A percentile compares a stretch with the other conserved stretches of the same genome.
Evolutionary conservation across 345 rosid species (phyloP).

Genomic region (Draba incana): DNA sequence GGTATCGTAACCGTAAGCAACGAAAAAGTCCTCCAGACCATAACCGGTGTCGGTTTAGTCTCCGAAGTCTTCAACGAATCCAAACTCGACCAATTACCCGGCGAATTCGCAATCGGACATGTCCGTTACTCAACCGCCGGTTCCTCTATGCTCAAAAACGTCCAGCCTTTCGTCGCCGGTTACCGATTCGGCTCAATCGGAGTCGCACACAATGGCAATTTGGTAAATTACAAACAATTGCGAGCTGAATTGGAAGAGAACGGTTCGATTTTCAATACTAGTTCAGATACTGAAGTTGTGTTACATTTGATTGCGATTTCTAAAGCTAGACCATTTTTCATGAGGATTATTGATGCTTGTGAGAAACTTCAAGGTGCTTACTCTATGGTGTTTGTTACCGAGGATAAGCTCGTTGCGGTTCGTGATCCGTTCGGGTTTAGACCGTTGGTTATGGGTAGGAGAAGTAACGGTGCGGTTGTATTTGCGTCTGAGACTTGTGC

Average conservation of each 20-base stretch:
- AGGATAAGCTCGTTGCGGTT: conserved; percentile 92
- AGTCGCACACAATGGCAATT: conserved; percentile 93
- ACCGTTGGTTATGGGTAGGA: conserved; percentile 94
- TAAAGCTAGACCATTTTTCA: conserved; percentile 82
- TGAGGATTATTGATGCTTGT: conserved; percentile 92
- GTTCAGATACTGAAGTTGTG: conserved; percentile 96
- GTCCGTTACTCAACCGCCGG: conserved; percentile 98
- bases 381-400: conserved; percentile 91
- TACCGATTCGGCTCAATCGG: conserved; percentile 87
- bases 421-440: conserved; percentile 92
- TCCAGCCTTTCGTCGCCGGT: conserved; percentile 98
- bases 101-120: conserved; percentile 86
- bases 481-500: conserved; percentile 98
- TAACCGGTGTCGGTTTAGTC: conserved; percentile 94
- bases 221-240: conserved; percentile 72
- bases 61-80: conserved; percentile 90
- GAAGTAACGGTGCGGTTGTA: conserved; percentile 90
- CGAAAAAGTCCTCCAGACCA: conserved; percentile 65
- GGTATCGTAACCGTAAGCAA: conserved; percentile 86
- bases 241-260: conserved; percentile 75
- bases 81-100: conserved; percentile 84
- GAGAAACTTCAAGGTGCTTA: conserved; percentile 90
- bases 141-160: conserved; percentile 89
- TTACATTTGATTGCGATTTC: conserved; percentile 94
- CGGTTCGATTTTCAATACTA: conserved; percentile 92